Evolutionary conservation across 441 rosid genomes (phyloP).

Genomic region (California macrophylla): DNA sequence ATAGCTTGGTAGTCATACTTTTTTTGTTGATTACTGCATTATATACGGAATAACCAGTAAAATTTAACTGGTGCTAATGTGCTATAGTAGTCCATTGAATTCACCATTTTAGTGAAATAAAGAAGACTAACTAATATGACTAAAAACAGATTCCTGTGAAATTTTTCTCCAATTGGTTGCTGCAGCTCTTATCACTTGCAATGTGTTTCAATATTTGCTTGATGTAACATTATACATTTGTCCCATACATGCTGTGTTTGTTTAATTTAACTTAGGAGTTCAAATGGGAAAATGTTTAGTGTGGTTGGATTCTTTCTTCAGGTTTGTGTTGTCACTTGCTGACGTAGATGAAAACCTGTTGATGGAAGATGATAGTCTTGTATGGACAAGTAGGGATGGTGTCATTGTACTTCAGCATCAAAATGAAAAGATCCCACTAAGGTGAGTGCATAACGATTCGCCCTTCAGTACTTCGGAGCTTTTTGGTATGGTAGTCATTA

Average conservation of each 20-base stretch:
- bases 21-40: not conserved
- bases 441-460: slow-evolving; percentile 35
- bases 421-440: slow-evolving; percentile 76
- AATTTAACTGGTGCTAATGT: not conserved
- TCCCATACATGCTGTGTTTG: not conserved
- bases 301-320: slow-evolving; percentile 23
- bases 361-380: slow-evolving; percentile 98
- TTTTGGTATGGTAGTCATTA: not conserved
- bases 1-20: not conserved
- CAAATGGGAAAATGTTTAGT: slow-evolving; percentile 5
- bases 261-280: not conserved
- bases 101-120: not conserved
- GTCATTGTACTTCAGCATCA: slow-evolving; percentile 91
- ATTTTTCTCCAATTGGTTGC: not conserved
- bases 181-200: not conserved
- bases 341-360: slow-evolving; percentile 80
- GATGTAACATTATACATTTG: not conserved
- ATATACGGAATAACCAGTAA: not conserved
- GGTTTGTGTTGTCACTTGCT: slow-evolving; percentile 90
- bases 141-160: not conserved
- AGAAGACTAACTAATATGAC: not conserved
- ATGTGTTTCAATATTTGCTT: not conserved
- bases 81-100: not conserved
- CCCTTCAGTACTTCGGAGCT: not conserved
- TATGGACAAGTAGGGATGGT: slow-evolving; percentile 89